Evolutionary conservation across 1,284 basidiomycete genomes (phyloP), one percentile per base, ranked within the genome.

Genomic region (Tremellales sp.): DNA sequence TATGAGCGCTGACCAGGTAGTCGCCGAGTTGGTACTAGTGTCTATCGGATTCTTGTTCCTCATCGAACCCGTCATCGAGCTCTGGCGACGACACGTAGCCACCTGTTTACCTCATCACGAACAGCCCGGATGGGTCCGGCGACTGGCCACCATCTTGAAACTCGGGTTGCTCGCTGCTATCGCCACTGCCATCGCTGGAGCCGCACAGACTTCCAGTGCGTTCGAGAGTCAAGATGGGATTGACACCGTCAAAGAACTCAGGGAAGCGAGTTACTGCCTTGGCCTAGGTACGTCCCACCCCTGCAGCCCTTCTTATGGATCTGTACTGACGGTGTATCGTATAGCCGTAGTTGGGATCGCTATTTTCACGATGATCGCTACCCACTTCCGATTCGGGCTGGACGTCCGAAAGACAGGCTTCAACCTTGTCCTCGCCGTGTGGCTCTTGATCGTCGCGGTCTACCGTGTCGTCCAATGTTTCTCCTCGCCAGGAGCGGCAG

Each of bases 41-140:
- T 65, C 64, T 2, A 43, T 66, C 42, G 58, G 61, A 3, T 59
- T 49, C 49, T 49, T 65, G 17, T 62, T 68, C 54, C 50, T 68
- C 33, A 57, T 68, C 52, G 63, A 59, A 12, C 64, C 65, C 8
- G 26, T 60, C 15, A 45, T 65, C 11, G 39, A 43, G 23, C 45
- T 63, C 27, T 68, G 62, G 62, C 50, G 56, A 22, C 46, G 52
- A 3, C 57, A 66, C 23, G 49, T 68, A 27, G 50, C 49, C 22
- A 49, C 49, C 3, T 47, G 51, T n/a, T 43, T 58, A 25, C 19
- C 48, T 3, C 19, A 46, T 33, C 54, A 54, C 6, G 45, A 54
- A 12, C 35, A 40, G 25, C 59, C 59, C 8, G 19, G 23, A 22
- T 61, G 57, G 57, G 53, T 61, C 19, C 27, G 40, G 15, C 22